Conservation (phyloP, 2,329 filamentous ascomycete genomes). For the Penicillium sp. region DNA sequence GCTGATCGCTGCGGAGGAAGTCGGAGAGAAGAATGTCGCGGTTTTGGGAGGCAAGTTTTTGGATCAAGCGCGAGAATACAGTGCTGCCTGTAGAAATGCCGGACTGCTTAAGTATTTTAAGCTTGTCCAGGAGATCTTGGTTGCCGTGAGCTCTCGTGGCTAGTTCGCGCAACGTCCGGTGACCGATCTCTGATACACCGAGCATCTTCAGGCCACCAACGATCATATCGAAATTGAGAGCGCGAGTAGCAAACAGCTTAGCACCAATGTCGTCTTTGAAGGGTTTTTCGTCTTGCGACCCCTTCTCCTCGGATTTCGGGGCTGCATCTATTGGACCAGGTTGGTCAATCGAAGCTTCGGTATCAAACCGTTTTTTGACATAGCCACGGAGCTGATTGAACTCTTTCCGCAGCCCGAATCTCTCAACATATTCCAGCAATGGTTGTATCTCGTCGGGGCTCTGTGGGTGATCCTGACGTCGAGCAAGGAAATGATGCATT, state of each 20-base stretch:
- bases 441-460: slow-evolving; percentile 37
- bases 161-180: slow-evolving; percentile 73
- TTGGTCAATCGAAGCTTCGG: slow-evolving; percentile 8
- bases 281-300: slow-evolving; percentile 36
- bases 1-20: slow-evolving; percentile 59
- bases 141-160: slow-evolving; percentile 61
- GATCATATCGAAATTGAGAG: slow-evolving; percentile 69
- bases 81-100: slow-evolving; percentile 63
- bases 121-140: slow-evolving; percentile 55
- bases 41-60: slow-evolving; percentile 59
- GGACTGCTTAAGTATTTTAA: slow-evolving; percentile 59
- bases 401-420: slow-evolving; percentile 28
- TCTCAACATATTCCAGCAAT: slow-evolving; percentile 39
- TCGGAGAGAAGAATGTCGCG: slow-evolving; percentile 53
- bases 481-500: slow-evolving; percentile 48
- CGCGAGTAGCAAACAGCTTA: slow-evolving; percentile 75
- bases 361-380: slow-evolving; percentile 18
- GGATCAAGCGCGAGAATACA: slow-evolving; percentile 64
- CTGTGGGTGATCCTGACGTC: slow-evolving; percentile 42
- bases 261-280: slow-evolving; percentile 70
- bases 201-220: slow-evolving; percentile 68
- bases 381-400: slow-evolving; percentile 22
- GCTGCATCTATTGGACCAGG: neutral
- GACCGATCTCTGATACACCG: slow-evolving; percentile 69
- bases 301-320: neutral